These are phyloP conservation scores for Strobilomyces echinocephalus DNA, from an alignment of 768 basidiomycete genomes.

Conservation along the genomic window DNA sequence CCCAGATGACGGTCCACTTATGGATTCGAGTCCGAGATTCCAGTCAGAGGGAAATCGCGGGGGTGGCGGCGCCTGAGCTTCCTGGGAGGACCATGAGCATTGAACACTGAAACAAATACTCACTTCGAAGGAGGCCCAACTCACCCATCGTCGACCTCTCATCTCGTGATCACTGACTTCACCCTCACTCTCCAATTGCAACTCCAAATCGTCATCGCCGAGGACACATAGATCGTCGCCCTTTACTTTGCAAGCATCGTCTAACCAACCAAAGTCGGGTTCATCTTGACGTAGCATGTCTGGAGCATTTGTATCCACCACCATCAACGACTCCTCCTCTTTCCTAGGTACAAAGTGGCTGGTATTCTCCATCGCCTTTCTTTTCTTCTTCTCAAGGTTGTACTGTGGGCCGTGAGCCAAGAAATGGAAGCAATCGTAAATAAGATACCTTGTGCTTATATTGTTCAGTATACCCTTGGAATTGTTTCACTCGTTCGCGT, in stretches of 20 bases:
- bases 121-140: not conserved
- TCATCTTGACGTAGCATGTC: slow-evolving; percentile 14
- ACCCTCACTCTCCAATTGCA: slow-evolving; percentile 18
- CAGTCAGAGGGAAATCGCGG: slow-evolving; percentile 20
- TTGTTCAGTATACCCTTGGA: slow-evolving; percentile 17
- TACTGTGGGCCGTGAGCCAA: slow-evolving; percentile 11
- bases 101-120: not conserved
- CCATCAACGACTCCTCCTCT: slow-evolving; percentile 29
- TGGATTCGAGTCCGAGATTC: slow-evolving; percentile 15
- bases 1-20: slow-evolving; percentile 6
- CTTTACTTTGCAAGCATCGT: slow-evolving; percentile 25
- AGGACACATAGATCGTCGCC: slow-evolving; percentile 21
- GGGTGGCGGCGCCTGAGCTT: not conserved
- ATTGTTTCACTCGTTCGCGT: slow-evolving; percentile 20
- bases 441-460: slow-evolving; percentile 23
- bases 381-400: slow-evolving; percentile 25
- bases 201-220: slow-evolving; percentile 11
- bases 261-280: slow-evolving; percentile 23
- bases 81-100: too few species aligned
- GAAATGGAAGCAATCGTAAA: not conserved
- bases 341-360: slow-evolving; percentile 3
- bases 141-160: slow-evolving; percentile 10
- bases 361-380: slow-evolving; percentile 19
- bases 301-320: slow-evolving; percentile 26
- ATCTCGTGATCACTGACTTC: slow-evolving; percentile 4